Percentiles rank a stretch among this genome's conserved stretches.
Evolutionary conservation across 257 asterid species (phyloP).

Genomic region (Solanum clarkiae): DNA sequence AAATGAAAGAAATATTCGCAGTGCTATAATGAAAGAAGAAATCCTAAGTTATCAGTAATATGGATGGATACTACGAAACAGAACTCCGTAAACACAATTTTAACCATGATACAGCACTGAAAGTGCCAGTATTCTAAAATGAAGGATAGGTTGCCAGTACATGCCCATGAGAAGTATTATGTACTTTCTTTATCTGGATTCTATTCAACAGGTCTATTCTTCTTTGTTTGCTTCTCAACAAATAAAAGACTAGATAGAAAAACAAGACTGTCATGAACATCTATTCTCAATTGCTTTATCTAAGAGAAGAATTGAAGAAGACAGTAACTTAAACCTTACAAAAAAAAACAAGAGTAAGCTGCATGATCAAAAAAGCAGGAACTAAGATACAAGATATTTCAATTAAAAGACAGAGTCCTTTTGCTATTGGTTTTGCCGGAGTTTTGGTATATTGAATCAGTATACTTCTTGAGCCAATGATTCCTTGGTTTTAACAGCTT

Average conservation of each 20-base stretch:
- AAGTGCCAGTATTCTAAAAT: background rate
- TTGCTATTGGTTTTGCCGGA: background rate
- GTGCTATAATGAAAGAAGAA: background rate
- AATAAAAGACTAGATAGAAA: background rate
- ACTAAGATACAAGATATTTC: background rate
- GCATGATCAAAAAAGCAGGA: background rate
- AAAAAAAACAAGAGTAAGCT: background rate
- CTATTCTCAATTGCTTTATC: background rate
- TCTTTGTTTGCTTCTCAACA: background rate
- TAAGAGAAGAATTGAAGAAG: background rate
- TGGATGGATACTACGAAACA: background rate
- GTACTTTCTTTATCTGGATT: background rate
- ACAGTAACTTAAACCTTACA: background rate
- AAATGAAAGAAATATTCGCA: background rate
- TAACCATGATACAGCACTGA: background rate
- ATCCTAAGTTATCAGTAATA: background rate
- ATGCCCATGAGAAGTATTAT: background rate
- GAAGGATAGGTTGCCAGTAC: background rate
- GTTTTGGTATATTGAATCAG: background rate
- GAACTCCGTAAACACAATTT: background rate
- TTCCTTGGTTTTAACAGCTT: background rate
- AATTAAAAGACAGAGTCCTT: background rate
- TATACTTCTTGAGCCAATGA: background rate
- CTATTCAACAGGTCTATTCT: background rate
- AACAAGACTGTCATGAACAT: background rate